Evolutionary conservation across 78 protist genomes (phyloP), one percentile per base, ranked within the genome.

Genomic region (Anaeramoeba ignava): DNA sequence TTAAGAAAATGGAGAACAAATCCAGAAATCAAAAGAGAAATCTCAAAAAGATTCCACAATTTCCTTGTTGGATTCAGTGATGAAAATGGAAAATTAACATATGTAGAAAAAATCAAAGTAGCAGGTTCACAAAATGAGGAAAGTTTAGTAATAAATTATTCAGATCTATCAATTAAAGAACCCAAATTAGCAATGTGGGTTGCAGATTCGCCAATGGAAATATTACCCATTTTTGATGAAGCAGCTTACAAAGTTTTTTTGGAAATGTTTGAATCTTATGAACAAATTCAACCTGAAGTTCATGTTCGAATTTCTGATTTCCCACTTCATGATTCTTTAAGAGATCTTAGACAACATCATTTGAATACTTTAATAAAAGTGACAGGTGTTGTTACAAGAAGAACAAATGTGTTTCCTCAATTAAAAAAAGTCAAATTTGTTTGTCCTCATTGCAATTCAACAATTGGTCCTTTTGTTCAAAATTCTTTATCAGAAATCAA

Each of bases 341-440:
- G 98, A 3, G 97, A 96, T 17, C 81, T 98, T 12, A 82, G 99
- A 0, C 93, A 93, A 36, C 12, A 80, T 0, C 95, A 96, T 85
- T 78, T 97, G 33, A 93, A 94, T 89, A 78, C 81, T n/a, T 84
- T 98, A 17, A 85, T 94, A 80, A 84, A 86, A 34, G 93, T 94
- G 38, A 3, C 79, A 41, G 99, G 99, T 33, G 99, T 97, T 33
- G 95, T 97, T 39, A 96, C 98, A 2, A 83, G 99, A 17, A 90
- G 99, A 33, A 91, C 98, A 0, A 80, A 40, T 2, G 97, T 97
- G 36, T 94, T 91, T 83, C 98, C 99, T 33, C 99, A 96, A 87
- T 82, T 96, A 81, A 87, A 89, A 79, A 78, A 41, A 27, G 90
- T 85, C 1, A 39, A 38, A 36, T 67, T 38, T 39, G 81, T 8